Evolutionary conservation across 257 asterid genomes (phyloP), one percentile per base, ranked within the genome.

Genomic region (Fraxinus excelsior): DNA sequence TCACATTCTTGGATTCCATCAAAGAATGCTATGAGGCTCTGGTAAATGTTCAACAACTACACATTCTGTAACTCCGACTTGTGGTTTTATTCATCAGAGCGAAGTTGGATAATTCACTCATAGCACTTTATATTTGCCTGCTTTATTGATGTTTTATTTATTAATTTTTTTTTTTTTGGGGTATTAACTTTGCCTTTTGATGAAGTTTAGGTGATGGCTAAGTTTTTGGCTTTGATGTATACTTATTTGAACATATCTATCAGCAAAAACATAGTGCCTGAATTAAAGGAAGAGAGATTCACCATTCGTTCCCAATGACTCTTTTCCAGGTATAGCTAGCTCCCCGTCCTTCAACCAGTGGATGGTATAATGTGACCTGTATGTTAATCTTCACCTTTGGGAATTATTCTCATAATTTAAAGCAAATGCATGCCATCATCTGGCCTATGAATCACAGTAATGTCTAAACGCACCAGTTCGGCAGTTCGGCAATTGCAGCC

Each of bases 21-120:
- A 95, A 95, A 81, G 99, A 95, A 85, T 95, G 99, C 74, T 95
- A 95, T 16, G 99, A 95, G 82, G 99, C 97, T 78, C 85, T 95
- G 91, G 99, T 93, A 80, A 88, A 90, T 70, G 7, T 21, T 62
- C 34, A 25, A 23, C 10, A 12, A 11, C 68, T 62, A 11, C 68
- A 2, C 65, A 2, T 23, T 23, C 67, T 62, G 25, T 25, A 11
- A 21, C 67, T 11, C 16, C 16, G 2, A 11, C 34, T 25, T 62
- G 19, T 62, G 68, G 34, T 25, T 56, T 23, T 25, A 62, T 34
- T 19, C 25, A 53, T 53, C 64, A 46, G 19, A 13, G n/a, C 19
- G n/a, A 14, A 56, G 66, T 56, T 56, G 1, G 66, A 56, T 26
- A 53, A 53, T 53, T 53, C 10, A 19, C 7, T 4, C 64, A n/a